Base-by-base conservation (phyloP, 1,284 basidiomycete genomes). In the Apiotrichum siamense region DNA sequence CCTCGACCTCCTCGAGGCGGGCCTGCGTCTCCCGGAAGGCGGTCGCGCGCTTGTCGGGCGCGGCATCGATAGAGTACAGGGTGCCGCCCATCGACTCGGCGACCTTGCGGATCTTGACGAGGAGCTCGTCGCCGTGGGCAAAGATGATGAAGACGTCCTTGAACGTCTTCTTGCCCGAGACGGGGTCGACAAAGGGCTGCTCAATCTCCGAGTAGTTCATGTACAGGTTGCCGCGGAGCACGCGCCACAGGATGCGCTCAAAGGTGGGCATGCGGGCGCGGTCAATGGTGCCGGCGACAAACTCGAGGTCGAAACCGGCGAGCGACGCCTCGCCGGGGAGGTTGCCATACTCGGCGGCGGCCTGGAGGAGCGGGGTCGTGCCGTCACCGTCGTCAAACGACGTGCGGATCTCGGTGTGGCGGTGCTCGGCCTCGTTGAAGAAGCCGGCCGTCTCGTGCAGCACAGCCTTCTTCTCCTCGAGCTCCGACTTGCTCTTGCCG, bases 61-160 rank as follows among this genome's bases (percentile, higher is more conserved):
- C 92, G 39, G 91, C 80, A 71, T 97, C 94, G 69, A 99, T 94
- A 31, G 92, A 90, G 76, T 94, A 97, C 50, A 98, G 79, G 0
- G 91, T 96, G 2, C 87, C 96, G 41, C 96, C 93, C 88, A 98
- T 97, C 27, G 89, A 93, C 76, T 97, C 96, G 40, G 92, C 87
- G 56, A 99, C 90, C 75, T 94, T 97, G 70, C 94, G 89, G 69
- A 99, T 97, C 81, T 98, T 99, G 63, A 88, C 82, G 26, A 98
- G 83, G 20, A 98, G 80, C 37, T 87, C 85, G 44, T 90, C 84
- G 31, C 96, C 96, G 65, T 99, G 96, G 0, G 94, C 96, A 67
- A 99, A 99, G 73, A 99, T 97, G 77, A 99, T 96, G 78, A 99
- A 99, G 38, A 98, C 96, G 63, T 97, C 93, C 81, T 98, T 99